These are phyloP conservation scores for Volvox reticuliferus DNA, from an alignment of 139 green algal genomes.

Conservation along the genomic window DNA sequence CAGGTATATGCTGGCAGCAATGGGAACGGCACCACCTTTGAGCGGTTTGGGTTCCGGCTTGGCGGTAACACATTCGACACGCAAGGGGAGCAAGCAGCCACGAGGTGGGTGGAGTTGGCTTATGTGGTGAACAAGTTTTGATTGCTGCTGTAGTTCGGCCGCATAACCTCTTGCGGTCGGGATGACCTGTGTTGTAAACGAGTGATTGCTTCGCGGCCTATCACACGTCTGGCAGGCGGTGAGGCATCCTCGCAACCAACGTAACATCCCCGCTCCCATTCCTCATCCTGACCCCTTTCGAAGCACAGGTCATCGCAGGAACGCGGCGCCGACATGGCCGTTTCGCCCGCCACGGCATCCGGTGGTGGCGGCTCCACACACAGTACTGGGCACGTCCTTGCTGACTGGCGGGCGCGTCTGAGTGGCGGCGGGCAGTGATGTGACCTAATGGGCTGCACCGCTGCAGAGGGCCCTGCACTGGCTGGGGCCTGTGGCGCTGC, in stretches of 20 bases:
- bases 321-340: neutral
- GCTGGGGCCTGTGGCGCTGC: no score
- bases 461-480: neutral
- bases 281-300: neutral
- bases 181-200: neutral
- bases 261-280: neutral
- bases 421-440: neutral
- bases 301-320: neutral
- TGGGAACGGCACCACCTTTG: neutral
- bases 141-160: neutral
- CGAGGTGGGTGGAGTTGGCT: neutral
- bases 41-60: conserved; percentile 41
- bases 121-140: neutral
- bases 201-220: neutral
- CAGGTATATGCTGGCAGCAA: conserved; percentile 23
- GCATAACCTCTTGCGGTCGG: neutral
- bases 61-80: conserved; percentile 20
- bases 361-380: neutral
- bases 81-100: neutral
- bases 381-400: conserved; percentile 6
- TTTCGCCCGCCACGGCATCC: neutral
- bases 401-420: conserved; percentile 12
- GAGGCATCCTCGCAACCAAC: neutral
- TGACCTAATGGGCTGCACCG: neutral
- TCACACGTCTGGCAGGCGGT: neutral